A percentile compares a stretch with the other conserved stretches of the same genome.
Evolutionary conservation across 2,329 filamentous ascomycete species (phyloP).

Genomic region (Tolypocladium sp.): DNA sequence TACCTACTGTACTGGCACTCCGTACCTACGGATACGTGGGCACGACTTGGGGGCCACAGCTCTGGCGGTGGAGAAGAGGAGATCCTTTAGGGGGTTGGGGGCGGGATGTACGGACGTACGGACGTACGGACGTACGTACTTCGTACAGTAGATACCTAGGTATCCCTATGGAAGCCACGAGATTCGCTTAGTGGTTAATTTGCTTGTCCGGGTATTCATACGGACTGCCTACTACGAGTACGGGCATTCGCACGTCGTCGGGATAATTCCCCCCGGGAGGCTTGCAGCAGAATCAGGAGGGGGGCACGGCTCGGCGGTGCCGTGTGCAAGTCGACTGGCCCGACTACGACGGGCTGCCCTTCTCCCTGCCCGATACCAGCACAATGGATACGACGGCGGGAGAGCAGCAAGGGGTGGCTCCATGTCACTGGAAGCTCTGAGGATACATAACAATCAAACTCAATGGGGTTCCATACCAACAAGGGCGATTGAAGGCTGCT

Average conservation of each 20-base stretch:
- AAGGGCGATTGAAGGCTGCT: not conserved
- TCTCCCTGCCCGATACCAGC: not conserved
- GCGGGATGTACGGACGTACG: not conserved
- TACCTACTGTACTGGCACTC: no score
- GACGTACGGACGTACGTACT: not conserved
- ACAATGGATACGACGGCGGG: not conserved
- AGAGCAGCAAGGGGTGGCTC: not conserved
- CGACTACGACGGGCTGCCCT: not conserved
- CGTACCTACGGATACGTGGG: no score
- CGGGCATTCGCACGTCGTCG: not conserved
- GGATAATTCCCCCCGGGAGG: not conserved
- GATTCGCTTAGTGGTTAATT: not conserved
- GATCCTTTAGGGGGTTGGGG: not conserved
- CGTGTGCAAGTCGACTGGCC: not conserved
- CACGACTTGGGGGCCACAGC: no score
- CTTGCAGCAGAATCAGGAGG: not conserved
- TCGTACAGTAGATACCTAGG: not conserved
- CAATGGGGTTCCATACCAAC: not conserved
- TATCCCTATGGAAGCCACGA: no score
- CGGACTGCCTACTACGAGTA: not conserved
- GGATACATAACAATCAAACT: not conserved
- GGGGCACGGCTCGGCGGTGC: not conserved
- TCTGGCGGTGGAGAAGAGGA: no score
- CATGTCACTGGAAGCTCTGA: not conserved
- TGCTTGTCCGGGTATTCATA: not conserved